Conservation (phyloP, 164 flowering plant species). For the Liquidambar formosana region DNA sequence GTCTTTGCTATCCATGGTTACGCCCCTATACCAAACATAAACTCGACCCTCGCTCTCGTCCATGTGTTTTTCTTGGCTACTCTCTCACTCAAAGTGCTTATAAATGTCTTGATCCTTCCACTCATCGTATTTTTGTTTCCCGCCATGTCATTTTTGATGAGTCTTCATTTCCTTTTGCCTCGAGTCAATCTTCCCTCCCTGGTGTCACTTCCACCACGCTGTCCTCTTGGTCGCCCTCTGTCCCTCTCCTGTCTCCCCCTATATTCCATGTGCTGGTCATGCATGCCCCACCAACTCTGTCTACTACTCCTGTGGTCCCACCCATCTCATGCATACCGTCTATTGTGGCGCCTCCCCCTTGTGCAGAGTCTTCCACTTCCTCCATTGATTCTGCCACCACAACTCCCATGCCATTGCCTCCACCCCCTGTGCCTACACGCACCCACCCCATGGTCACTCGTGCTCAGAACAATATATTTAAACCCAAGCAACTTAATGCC, state of each 20-base stretch:
- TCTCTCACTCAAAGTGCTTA: constrained; percentile 7
- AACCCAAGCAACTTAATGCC: not conserved
- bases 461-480: not conserved
- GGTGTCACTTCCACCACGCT: not conserved
- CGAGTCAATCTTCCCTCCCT: no score
- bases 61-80: constrained; percentile 13
- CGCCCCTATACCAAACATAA: constrained; percentile 1
- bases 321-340: no score
- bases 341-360: no score
- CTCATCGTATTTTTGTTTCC: not conserved
- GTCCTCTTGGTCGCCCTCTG: not conserved
- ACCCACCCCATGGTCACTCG: not conserved
- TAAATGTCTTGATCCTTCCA: not conserved
- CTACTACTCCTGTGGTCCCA: no score
- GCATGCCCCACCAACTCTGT: no score
- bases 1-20: constrained; percentile 5
- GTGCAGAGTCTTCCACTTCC: no score
- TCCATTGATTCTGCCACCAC: no score
- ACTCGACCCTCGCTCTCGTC: not conserved
- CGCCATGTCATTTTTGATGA: constrained; percentile 9
- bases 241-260: no score
- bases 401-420: no score
- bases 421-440: no score
- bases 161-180: not conserved
- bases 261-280: no score